Evolutionary conservation across 2,329 filamentous ascomycete species (phyloP).

Genomic region (Pezicula radicicola): DNA sequence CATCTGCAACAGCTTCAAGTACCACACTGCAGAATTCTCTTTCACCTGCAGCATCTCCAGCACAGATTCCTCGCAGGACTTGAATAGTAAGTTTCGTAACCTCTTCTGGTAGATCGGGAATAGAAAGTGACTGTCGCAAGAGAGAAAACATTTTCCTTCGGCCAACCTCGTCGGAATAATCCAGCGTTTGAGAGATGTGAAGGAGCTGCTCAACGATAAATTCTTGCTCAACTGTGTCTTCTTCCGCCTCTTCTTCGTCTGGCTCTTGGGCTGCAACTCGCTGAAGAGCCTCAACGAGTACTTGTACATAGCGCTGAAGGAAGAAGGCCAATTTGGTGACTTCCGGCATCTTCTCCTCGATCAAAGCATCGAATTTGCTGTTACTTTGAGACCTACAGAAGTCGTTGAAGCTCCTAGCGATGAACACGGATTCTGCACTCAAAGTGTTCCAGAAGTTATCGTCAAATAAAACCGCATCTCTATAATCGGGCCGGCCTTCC

Average conservation of each 20-base stretch:
- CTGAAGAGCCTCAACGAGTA: slow-evolving; percentile 61
- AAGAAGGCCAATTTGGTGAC: slow-evolving; percentile 88
- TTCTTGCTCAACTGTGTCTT: slow-evolving; percentile 85
- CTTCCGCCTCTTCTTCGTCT: slow-evolving; percentile 64
- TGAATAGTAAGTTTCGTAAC: slow-evolving; percentile 85
- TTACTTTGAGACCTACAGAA: slow-evolving; percentile 77
- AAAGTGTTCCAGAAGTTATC: slow-evolving; percentile 78
- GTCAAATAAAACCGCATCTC: slow-evolving; percentile 68
- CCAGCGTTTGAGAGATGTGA: slow-evolving; percentile 85
- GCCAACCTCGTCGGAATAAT: slow-evolving; percentile 97
- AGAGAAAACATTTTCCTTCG: slow-evolving; percentile 94
- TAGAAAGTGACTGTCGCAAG: slow-evolving; percentile 79
- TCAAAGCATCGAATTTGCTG: slow-evolving; percentile 68
- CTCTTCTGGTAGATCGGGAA: slow-evolving; percentile 86
- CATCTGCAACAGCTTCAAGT: slow-evolving; percentile 91
- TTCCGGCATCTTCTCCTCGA: slow-evolving; percentile 93
- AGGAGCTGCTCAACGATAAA: slow-evolving; percentile 95
- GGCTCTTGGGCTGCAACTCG: slow-evolving; percentile 50
- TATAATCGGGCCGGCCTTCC: slow-evolving; percentile 84
- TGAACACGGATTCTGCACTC: slow-evolving; percentile 82
- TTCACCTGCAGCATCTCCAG: slow-evolving; percentile 69
- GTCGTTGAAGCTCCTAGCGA: slow-evolving; percentile 90
- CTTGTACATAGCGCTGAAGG: slow-evolving; percentile 75
- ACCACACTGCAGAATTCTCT: slow-evolving; percentile 82
- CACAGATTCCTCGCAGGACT: slow-evolving; percentile 79